These are phyloP conservation scores for Psilocybe cubensis DNA, from an alignment of 768 basidiomycete genomes.

Conservation along the genomic window DNA sequence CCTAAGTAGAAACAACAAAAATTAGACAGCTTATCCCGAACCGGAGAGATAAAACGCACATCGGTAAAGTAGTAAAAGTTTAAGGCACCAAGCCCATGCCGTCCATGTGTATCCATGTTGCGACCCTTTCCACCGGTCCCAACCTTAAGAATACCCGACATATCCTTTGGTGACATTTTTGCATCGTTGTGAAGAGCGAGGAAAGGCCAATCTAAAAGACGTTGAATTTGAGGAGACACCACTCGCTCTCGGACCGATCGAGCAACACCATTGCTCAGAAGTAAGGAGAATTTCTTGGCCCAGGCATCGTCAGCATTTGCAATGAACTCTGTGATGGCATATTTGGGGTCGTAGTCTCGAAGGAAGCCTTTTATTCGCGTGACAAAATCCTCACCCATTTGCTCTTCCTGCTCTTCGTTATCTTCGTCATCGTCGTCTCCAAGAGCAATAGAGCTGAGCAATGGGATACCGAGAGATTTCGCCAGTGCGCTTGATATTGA, in stretches of 20 bases:
- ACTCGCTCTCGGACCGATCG: neutral
- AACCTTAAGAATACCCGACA: slow-evolving; percentile 45
- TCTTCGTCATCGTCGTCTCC: slow-evolving; percentile 15
- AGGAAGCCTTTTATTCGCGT: slow-evolving; percentile 17
- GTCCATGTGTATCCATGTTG: slow-evolving; percentile 42
- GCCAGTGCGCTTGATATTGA: slow-evolving; percentile 13
- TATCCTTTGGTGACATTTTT: slow-evolving; percentile 41
- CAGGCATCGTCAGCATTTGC: slow-evolving; percentile 55
- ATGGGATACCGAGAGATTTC: slow-evolving; percentile 11
- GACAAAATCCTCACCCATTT: slow-evolving; percentile 21
- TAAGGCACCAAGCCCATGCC: slow-evolving; percentile 52
- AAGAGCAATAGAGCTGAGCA: slow-evolving; percentile 13
- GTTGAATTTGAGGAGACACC: slow-evolving; percentile 26
- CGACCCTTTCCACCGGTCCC: slow-evolving; percentile 47
- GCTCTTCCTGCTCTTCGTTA: slow-evolving; percentile 17
- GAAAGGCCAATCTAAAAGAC: slow-evolving; percentile 33
- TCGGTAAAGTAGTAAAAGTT: slow-evolving; percentile 54
- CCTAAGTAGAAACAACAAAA: slow-evolving; percentile 14
- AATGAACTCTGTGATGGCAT: slow-evolving; percentile 46
- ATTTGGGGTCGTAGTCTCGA: slow-evolving; percentile 18
- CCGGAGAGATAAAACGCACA: slow-evolving; percentile 26
- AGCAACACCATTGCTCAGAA: slow-evolving; percentile 30
- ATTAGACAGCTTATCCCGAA: neutral
- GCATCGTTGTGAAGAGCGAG: slow-evolving; percentile 49
- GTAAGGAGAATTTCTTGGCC: slow-evolving; percentile 41